These are phyloP conservation scores for Chalciporus sp. DNA, from an alignment of 1,284 basidiomycete species.

Conservation along the genomic window DNA sequence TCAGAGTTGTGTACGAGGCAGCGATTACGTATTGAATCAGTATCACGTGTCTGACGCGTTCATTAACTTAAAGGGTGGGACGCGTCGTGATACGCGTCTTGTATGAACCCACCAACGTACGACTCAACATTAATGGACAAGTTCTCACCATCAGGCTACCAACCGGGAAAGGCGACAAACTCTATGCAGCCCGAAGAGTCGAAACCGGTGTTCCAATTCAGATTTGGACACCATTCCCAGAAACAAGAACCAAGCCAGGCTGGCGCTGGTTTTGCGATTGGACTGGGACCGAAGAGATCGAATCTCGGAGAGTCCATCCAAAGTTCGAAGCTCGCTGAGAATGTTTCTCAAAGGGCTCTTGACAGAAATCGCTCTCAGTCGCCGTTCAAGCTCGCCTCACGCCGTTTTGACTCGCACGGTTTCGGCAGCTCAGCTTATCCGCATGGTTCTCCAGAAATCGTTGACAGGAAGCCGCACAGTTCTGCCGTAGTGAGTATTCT, in stretches of 20 bases:
- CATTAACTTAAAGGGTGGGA: neutral
- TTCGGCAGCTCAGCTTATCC: constrained; percentile 9
- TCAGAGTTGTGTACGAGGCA: neutral
- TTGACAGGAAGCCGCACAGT: constrained; percentile 5
- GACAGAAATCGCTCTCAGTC: constrained; percentile 15
- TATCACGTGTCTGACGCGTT: constrained; percentile 14
- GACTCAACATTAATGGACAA: constrained; percentile 2
- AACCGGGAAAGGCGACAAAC: neutral
- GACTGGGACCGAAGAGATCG: constrained; percentile 11
- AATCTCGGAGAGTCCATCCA: constrained; percentile 1
- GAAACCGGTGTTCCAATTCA: constrained; percentile 22
- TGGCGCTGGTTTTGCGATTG: constrained; percentile 1
- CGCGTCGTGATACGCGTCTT: neutral
- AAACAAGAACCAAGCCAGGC: constrained; percentile 12
- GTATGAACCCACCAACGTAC: neutral
- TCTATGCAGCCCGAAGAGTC: neutral
- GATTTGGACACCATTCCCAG: constrained; percentile 17
- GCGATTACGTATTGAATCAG: neutral
- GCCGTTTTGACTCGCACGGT: constrained; percentile 13
- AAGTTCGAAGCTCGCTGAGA: constrained; percentile 14
- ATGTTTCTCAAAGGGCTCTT: constrained; percentile 1
- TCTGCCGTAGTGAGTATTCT: constrained; percentile 11
- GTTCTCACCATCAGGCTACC: neutral
- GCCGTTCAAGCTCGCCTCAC: constrained; percentile 7
- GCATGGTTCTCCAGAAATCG: neutral